Conservation (phyloP, 768 basidiomycete genomes). For the Russula virescens region DNA sequence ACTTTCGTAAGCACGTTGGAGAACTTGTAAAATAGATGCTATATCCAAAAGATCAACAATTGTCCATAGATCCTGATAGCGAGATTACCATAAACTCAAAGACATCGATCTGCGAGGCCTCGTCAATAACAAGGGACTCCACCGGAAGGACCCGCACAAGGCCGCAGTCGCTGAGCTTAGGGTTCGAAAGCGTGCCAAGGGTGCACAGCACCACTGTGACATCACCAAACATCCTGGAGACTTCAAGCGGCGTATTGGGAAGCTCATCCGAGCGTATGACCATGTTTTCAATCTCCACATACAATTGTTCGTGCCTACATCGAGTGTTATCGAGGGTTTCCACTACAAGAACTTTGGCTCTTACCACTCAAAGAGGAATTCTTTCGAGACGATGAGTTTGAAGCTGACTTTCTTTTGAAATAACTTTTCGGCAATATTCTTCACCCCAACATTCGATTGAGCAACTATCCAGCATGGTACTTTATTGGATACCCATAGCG, state of each 20-base stretch:
- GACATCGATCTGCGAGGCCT: conserved; percentile 47
- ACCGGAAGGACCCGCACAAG: conserved; percentile 38
- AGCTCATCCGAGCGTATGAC: conserved; percentile 41
- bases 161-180: conserved; percentile 32
- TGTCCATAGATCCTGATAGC: neutral
- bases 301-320: conserved; percentile 49
- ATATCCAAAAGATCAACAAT: neutral
- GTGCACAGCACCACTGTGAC: conserved; percentile 42
- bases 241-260: conserved; percentile 25
- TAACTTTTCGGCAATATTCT: conserved; percentile 77
- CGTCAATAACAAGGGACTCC: conserved; percentile 45
- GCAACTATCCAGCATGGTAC: conserved; percentile 60
- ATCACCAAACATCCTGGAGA: conserved; percentile 29
- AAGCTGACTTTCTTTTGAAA: conserved; percentile 47
- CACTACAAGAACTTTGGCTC: neutral
- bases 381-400: conserved; percentile 40
- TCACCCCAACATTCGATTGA: conserved; percentile 79
- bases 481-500: conserved; percentile 2
- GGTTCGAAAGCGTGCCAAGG: conserved; percentile 46
- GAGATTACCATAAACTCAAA: conserved; percentile 43
- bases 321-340: no score
- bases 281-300: conserved; percentile 33
- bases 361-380: conserved; percentile 31
- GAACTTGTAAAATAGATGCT: conserved; percentile 44
- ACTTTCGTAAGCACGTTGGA: conserved; percentile 36